phyloP scores from a whole-genome alignment of 1,284 basidiomycete genomes.

The Microbotryum saponariae region DNA sequence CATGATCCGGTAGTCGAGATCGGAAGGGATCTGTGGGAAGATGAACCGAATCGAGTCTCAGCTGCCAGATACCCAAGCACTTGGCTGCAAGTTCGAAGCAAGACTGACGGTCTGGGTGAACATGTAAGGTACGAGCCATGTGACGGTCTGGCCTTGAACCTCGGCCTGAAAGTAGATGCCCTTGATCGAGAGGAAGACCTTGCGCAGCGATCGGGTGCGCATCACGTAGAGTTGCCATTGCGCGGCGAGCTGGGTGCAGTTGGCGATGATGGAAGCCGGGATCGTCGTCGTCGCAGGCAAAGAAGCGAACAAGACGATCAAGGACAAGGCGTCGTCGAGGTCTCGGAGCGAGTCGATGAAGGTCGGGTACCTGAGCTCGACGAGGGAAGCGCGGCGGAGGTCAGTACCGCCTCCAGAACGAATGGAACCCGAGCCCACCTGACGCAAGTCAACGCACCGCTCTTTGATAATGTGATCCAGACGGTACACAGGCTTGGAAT shows the following conservation, averaged over 20 bases:
- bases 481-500: slow-evolving; percentile 67
- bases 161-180: slow-evolving; percentile 98
- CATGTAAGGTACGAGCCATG: slow-evolving; percentile 96
- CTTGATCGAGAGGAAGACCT: slow-evolving; percentile 95
- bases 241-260: slow-evolving; percentile 73
- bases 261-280: slow-evolving; percentile 74
- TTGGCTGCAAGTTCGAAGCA: background rate
- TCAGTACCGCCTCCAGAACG: slow-evolving; percentile 1
- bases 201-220: slow-evolving; percentile 75
- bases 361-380: slow-evolving; percentile 71
- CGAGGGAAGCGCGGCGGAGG: background rate
- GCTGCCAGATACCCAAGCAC: background rate
- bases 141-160: slow-evolving; percentile 76
- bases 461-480: slow-evolving; percentile 96
- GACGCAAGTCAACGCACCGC: slow-evolving; percentile 50
- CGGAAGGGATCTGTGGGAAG: slow-evolving; percentile 67
- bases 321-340: slow-evolving; percentile 93
- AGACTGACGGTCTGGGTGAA: slow-evolving; percentile 83
- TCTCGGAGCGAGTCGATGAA: slow-evolving; percentile 94
- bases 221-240: slow-evolving; percentile 79
- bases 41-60: background rate
- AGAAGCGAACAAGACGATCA: slow-evolving; percentile 85
- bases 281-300: slow-evolving; percentile 67
- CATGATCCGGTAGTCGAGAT: slow-evolving; percentile 98
- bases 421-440: background rate